A percentile compares a stretch with the other conserved stretches of the same genome.
Conservation (phyloP, 495 filamentous ascomycete species). For the Rhypophila decipiens region DNA sequence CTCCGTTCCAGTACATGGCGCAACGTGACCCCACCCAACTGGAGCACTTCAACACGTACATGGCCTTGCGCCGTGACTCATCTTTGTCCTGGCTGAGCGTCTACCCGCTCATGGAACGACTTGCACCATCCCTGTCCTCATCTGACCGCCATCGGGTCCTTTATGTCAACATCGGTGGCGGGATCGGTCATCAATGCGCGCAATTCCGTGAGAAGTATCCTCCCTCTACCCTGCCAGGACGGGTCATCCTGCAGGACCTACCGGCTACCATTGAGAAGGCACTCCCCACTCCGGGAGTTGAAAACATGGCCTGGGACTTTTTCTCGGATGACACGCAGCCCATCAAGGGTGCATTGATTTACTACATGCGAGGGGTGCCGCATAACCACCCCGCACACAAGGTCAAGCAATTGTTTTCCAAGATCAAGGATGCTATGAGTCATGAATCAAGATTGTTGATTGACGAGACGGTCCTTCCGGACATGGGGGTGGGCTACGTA, state of each 20-base stretch:
- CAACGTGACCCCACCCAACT: constrained; percentile 35
- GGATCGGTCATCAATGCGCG: constrained; percentile 46
- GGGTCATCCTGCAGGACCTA: constrained; percentile 50
- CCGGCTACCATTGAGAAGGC: constrained; percentile 27
- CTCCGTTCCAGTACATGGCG: constrained; percentile 34
- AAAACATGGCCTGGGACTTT: constrained; percentile 43
- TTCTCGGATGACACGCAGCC: constrained; percentile 44
- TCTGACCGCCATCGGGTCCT: constrained; percentile 12
- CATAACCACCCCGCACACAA: neutral
- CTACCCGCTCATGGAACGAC: constrained; percentile 14
- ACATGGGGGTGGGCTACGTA: neutral
- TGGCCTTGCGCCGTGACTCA: constrained; percentile 24
- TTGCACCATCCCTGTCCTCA: neutral
- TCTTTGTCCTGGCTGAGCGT: constrained; percentile 26
- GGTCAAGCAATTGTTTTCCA: neutral
- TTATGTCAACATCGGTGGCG: constrained; percentile 51
- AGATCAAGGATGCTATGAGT: neutral
- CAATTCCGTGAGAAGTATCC: constrained; percentile 39
- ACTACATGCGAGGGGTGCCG: neutral
- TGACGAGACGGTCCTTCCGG: neutral
- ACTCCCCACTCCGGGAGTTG: constrained; percentile 36
- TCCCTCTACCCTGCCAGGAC: constrained; percentile 29
- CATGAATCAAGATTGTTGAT: neutral
- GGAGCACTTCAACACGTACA: constrained; percentile 28
- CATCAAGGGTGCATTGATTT: constrained; percentile 29